Percentiles rank a stretch among this genome's conserved stretches.
Conservation (phyloP, 257 asterid genomes). For the Phtheirospermum japonicum region DNA sequence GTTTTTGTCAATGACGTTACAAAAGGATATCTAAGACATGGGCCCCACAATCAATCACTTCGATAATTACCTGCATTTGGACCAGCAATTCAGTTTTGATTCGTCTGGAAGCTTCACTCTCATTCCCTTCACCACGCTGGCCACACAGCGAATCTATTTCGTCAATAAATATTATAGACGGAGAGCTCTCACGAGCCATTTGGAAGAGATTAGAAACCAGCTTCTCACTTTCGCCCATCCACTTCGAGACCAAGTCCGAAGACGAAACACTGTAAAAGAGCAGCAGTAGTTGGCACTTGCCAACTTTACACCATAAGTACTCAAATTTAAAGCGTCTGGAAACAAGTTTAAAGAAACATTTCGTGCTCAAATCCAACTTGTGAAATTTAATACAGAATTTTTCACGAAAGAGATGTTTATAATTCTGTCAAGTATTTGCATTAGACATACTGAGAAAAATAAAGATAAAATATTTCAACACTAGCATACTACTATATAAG, state of each 20-base stretch:
- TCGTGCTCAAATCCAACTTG: too few species aligned
- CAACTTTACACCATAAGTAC: constrained; percentile 46
- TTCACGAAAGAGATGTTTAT: too few species aligned
- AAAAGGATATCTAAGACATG: neutral
- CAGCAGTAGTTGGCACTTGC: constrained; percentile 52
- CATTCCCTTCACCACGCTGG: constrained; percentile 97
- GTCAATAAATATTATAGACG: constrained; percentile 87
- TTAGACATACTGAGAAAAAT: too few species aligned
- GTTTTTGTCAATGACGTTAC: neutral
- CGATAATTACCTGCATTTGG: constrained; percentile 87
- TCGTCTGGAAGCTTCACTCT: constrained; percentile 98
- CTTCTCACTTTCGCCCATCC: constrained; percentile 99
- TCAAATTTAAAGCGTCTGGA: neutral
- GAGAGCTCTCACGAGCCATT: constrained; percentile 98
- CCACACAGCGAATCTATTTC: constrained; percentile 97
- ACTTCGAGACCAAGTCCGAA: constrained; percentile 96
- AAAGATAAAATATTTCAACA: too few species aligned
- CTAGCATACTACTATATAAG: too few species aligned
- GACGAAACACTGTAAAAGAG: constrained; percentile 80
- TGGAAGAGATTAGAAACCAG: constrained; percentile 95
- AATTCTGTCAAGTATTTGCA: too few species aligned
- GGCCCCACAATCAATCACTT: neutral
- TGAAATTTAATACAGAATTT: too few species aligned
- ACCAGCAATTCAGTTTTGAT: constrained; percentile 95
- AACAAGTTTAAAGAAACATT: neutral